A percentile compares a stretch with the other conserved stretches of the same genome.
phyloP scores from a whole-genome alignment of 1,284 basidiomycete species.

The Caloboletus firmus region DNA sequence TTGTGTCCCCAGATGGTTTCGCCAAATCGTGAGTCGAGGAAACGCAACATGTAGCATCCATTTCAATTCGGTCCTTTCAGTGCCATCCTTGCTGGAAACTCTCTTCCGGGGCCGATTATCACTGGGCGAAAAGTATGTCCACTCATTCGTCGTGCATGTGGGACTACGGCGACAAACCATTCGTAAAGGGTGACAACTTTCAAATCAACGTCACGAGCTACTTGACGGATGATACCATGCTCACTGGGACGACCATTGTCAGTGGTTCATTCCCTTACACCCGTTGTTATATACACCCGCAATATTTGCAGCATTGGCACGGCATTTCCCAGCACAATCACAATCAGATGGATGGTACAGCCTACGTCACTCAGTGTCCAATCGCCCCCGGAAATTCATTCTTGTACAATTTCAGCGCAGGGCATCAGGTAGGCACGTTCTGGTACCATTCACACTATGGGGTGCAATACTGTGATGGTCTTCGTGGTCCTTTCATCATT shows the following conservation, averaged over 20 bases:
- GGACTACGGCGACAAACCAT: background rate
- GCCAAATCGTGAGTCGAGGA: conserved; percentile 13
- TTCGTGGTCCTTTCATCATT: conserved; percentile 22
- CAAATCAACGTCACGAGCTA: conserved; percentile 18
- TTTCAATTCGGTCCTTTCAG: conserved; percentile 1
- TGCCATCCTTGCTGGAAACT: conserved; percentile 19
- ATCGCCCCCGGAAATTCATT: conserved; percentile 22
- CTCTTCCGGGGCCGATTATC: conserved; percentile 33
- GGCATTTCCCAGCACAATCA: conserved; percentile 23
- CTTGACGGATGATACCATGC: conserved; percentile 17
- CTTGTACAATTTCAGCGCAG: conserved; percentile 30
- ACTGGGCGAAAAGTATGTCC: conserved; percentile 29
- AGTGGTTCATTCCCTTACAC: conserved; percentile 24
- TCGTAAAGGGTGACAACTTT: conserved; percentile 17
- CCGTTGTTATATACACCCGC: conserved; percentile 11
- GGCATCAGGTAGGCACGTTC: conserved; percentile 43
- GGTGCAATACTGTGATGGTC: conserved; percentile 20
- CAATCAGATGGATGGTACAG: conserved; percentile 23
- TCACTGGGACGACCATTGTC: conserved; percentile 31
- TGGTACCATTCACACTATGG: conserved; percentile 46
- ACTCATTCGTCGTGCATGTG: conserved; percentile 4
- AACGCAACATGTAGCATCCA: background rate
- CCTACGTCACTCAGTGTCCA: conserved; percentile 29
- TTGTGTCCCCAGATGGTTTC: conserved; percentile 37
- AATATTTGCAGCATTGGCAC: conserved; percentile 28